phyloP scores from a whole-genome alignment of 139 green algal genomes.

The Axilococcus clingmanii region DNA sequence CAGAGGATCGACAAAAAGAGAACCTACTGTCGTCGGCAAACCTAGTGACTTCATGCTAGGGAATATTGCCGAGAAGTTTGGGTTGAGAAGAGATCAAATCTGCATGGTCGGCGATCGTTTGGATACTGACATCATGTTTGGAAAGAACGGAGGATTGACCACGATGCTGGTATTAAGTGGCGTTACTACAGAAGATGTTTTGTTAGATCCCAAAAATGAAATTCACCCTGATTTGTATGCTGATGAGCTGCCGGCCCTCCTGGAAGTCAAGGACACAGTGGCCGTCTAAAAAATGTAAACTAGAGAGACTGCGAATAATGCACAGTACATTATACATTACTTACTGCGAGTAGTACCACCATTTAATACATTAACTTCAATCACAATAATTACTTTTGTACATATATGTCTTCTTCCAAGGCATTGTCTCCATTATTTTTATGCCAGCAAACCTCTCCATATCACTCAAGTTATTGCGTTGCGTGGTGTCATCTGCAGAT shows the following conservation, averaged over 20 bases:
- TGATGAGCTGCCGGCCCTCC: constrained; percentile 53
- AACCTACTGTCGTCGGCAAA: constrained; percentile 95
- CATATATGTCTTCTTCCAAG: not conserved
- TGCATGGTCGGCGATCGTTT: constrained; percentile 98
- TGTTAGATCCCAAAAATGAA: constrained; percentile 74
- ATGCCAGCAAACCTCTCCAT: constrained; percentile 1
- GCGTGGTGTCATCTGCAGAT: constrained; percentile 33
- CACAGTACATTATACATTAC: no score
- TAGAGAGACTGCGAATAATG: no score
- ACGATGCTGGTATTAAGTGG: constrained; percentile 82
- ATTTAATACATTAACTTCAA: no score
- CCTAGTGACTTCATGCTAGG: constrained; percentile 92
- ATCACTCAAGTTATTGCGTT: constrained; percentile 44
- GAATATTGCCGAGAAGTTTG: constrained; percentile 77
- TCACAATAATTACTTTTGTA: not conserved
- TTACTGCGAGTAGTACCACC: no score
- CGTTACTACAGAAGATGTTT: constrained; percentile 80
- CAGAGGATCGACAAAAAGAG: constrained; percentile 76
- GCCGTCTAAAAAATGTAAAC: no score
- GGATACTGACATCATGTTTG: constrained; percentile 99
- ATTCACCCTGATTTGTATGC: constrained; percentile 86
- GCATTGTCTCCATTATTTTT: not conserved
- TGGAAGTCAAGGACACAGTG: constrained; percentile 23
- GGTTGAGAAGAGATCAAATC: constrained; percentile 74
- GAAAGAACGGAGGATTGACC: constrained; percentile 84